Evolutionary conservation across 2,329 filamentous ascomycete genomes (phyloP), one percentile per base, ranked within the genome.

Genomic region (Fusarium mangiferae): DNA sequence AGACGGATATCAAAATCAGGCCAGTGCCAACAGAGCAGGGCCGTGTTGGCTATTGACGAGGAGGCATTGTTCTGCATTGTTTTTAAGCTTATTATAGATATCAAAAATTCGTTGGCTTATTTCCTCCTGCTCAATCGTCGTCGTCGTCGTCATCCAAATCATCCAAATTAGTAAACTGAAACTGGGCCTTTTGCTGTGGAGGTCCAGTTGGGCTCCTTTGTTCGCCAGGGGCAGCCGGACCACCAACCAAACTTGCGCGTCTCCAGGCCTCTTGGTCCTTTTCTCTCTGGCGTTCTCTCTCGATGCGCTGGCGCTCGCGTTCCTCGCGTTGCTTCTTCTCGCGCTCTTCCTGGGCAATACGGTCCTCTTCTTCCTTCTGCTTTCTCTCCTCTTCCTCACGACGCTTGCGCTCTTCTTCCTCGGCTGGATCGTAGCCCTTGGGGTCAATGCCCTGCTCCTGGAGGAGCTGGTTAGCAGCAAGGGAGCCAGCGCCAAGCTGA

Each of bases 401-500:
- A 46, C 82, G 82, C 78, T 86, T 85, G 73, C 84, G 84, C 70
- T 86, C 86, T 75, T 88, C 86, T 70, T 89, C 88, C 33, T 83
- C 86, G 14, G 82, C 86, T 4, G 90, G 90, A 74, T 92, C 90
- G 78, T 89, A 89, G 41, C 85, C 86, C 61, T 84, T 87, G 14
- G 90, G 90, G 78, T 93, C 89, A 73, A 89, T 86, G 13, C 91
- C 91, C 61, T 86, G 83, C 76, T 92, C 90, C 10, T 88, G 74
- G 70, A 94, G 86, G 30, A 86, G 83, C 77, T 94, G 91, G 49
- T 90, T 88, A 14, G 86, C 84, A 0, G 90, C 91, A 46, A 97
- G 85, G 4, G 91, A 90, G 41, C 94, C 93, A 22, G 85, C 84
- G 38, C 90, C 88, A 71, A 96, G 93, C 67, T 90, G 88, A 38